These are phyloP conservation scores for Zelopaecilomyces penicillatus DNA, from an alignment of 2,329 filamentous ascomycete genomes.

Conservation along the genomic window DNA sequence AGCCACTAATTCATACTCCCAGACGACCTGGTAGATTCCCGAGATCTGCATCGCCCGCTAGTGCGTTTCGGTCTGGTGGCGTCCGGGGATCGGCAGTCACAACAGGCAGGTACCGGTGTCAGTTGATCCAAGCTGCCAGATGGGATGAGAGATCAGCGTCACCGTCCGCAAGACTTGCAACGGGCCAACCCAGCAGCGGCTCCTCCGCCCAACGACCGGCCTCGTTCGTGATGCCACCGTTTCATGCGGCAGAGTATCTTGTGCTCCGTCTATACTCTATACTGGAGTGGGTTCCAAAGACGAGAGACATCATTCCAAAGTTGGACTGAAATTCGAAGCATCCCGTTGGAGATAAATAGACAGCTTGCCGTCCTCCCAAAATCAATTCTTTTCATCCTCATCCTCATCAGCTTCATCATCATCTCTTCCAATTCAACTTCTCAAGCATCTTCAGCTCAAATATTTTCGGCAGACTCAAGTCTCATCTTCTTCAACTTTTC, in stretches of 20 bases:
- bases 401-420: neutral
- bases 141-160: neutral
- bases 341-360: neutral
- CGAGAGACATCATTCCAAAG: neutral
- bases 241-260: neutral
- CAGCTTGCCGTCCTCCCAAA: neutral
- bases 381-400: neutral
- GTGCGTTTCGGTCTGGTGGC: conserved; percentile 8
- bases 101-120: conserved; percentile 5
- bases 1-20: too few relatives aligned
- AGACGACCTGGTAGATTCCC: too few relatives aligned
- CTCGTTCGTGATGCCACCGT: neutral
- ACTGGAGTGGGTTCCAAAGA: neutral
- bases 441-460: neutral
- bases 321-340: neutral
- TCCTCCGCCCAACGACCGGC: neutral
- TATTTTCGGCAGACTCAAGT: neutral
- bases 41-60: neutral
- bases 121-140: neutral
- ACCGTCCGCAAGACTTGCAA: neutral
- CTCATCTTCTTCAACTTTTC: neutral
- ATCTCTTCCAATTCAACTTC: neutral
- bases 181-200: neutral
- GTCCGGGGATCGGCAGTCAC: conserved; percentile 9
- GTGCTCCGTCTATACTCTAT: neutral